Evolutionary conservation across 805 yeast species (phyloP).

Genomic region (Nakazawaea sp.): DNA sequence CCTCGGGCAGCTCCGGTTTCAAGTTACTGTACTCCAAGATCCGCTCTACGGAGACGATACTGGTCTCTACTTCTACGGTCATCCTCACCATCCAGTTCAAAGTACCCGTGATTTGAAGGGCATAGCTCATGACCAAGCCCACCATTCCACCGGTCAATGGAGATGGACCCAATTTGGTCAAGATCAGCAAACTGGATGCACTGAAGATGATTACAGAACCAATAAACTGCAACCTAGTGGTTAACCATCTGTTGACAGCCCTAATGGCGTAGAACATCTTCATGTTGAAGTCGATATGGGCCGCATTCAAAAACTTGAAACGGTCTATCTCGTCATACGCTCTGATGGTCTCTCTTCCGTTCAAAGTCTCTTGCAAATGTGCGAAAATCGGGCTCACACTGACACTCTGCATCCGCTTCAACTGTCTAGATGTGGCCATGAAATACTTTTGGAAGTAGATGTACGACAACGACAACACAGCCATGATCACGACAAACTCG

Average conservation of each 20-base stretch:
- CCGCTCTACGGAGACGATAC: conserved; percentile 79
- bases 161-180: conserved; percentile 25
- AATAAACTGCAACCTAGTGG: conserved; percentile 85
- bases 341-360: conserved; percentile 69
- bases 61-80: conserved; percentile 98
- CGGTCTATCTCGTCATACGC: conserved; percentile 64
- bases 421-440: conserved; percentile 70
- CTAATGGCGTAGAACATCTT: conserved; percentile 89
- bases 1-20: conserved; percentile 70
- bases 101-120: conserved; percentile 87
- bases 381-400: conserved; percentile 78
- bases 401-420: conserved; percentile 75
- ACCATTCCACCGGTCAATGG: conserved; percentile 63
- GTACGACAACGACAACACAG: conserved; percentile 65
- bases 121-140: conserved; percentile 90
- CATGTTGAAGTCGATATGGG: conserved; percentile 79
- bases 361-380: conserved; percentile 76
- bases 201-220: conserved; percentile 86
- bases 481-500: conserved; percentile 64
- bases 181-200: conserved; percentile 76
- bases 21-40: conserved; percentile 45
- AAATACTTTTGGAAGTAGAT: conserved; percentile 71
- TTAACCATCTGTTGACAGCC: conserved; percentile 95
- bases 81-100: conserved; percentile 97
- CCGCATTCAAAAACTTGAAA: conserved; percentile 57